Evolutionary conservation across 1,284 basidiomycete species (phyloP).

Genomic region (Sporisorium exsertum): DNA sequence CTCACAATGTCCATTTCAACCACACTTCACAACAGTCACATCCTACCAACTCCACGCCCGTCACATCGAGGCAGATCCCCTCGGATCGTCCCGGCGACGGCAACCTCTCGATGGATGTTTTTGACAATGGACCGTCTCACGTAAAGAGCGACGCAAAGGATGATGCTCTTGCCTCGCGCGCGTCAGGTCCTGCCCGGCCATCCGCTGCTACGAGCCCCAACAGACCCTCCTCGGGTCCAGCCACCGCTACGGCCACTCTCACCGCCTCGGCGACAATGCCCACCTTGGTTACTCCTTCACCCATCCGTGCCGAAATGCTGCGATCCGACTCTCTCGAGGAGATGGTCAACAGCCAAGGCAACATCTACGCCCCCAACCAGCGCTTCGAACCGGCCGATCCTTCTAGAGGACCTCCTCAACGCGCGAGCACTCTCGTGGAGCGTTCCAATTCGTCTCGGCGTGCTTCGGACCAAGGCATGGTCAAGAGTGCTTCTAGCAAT

Average conservation of each 20-base stretch:
- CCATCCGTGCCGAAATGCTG: constrained; percentile 44
- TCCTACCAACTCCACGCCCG: constrained; percentile 31
- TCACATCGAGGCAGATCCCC: constrained; percentile 25
- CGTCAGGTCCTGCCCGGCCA: background rate
- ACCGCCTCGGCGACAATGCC: constrained; percentile 45
- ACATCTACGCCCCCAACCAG: constrained; percentile 21
- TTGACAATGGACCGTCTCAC: constrained; percentile 17
- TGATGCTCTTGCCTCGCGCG: background rate
- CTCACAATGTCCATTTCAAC: constrained; percentile 16
- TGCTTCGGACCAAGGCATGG: constrained; percentile 13
- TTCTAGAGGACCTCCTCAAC: constrained; percentile 17
- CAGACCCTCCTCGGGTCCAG: constrained; percentile 2
- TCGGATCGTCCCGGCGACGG: constrained; percentile 55
- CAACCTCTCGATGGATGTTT: constrained; percentile 55
- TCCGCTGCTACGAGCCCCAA: constrained; percentile 3
- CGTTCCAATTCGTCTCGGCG: constrained; percentile 16
- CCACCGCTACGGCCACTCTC: constrained; percentile 17
- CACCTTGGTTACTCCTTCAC: constrained; percentile 42
- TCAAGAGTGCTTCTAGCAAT: constrained; percentile 43
- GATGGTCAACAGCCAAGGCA: constrained; percentile 42
- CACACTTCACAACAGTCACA: background rate
- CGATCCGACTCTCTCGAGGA: constrained; percentile 50
- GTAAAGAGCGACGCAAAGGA: constrained; percentile 10
- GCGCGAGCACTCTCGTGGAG: constrained; percentile 33
- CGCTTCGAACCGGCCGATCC: constrained; percentile 7